Conservation (phyloP, 139 green algal genomes). For the Pleodorina starrii region DNA sequence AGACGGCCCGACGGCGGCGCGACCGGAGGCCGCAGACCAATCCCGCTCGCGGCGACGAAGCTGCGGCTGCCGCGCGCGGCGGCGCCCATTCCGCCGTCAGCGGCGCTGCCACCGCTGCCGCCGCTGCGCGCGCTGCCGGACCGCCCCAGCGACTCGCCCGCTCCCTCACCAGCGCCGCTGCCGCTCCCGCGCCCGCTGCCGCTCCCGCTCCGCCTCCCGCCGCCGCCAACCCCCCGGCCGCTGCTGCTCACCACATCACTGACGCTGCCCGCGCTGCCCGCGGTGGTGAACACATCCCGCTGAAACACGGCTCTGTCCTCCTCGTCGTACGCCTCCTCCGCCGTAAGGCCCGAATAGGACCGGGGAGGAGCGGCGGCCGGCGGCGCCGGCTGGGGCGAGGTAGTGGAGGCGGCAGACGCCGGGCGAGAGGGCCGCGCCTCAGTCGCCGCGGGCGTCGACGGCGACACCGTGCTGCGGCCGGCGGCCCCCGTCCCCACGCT, state of each 20-base stretch:
- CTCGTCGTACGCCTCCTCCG: neutral
- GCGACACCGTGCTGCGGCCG: no score
- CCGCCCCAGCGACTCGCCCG: neutral
- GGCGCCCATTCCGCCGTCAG: neutral
- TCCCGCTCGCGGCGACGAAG: neutral
- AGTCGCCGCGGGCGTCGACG: no score
- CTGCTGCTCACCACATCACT: neutral
- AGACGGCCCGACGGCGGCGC: constrained; percentile 22
- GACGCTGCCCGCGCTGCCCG: neutral
- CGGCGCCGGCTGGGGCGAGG: neutral
- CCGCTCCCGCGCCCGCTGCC: neutral
- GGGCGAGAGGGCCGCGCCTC: neutral
- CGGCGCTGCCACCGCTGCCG: neutral
- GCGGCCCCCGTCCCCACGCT: no score
- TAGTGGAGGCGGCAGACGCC: neutral
- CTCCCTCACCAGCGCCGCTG: neutral
- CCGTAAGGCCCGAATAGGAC: no score
- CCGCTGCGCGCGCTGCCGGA: neutral
- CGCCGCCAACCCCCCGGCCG: neutral
- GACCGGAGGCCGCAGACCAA: neutral
- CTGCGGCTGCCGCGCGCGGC: neutral
- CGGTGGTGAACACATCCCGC: neutral
- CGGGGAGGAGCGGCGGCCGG: neutral
- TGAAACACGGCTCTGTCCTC: neutral
- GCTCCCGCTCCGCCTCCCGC: no score